phyloP scores from a whole-genome alignment of 148 eudicot species.

The Diospyros lotus region DNA sequence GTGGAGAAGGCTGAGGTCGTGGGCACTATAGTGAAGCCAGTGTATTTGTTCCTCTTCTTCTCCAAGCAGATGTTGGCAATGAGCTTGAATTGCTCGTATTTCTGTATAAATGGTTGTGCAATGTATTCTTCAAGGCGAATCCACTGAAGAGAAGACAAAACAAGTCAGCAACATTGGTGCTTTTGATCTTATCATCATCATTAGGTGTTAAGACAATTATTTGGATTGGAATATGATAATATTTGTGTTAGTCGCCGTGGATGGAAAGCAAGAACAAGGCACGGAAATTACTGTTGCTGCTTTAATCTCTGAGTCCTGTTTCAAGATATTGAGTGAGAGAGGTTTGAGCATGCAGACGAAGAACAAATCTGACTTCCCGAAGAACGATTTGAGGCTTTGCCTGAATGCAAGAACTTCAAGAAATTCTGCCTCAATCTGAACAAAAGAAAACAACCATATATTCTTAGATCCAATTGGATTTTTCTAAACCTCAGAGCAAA shows the following conservation, averaged over 20 bases:
- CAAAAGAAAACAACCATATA: background rate
- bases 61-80: conserved; percentile 32
- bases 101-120: conserved; percentile 33
- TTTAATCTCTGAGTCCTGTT: conserved; percentile 58
- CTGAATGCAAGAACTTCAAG: conserved; percentile 66
- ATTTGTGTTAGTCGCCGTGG: too few relatives aligned
- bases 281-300: conserved; percentile 56
- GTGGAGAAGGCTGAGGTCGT: conserved; percentile 24
- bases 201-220: too few relatives aligned
- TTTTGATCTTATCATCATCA: too few relatives aligned
- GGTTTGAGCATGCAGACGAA: conserved; percentile 62
- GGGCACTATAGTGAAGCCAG: conserved; percentile 32
- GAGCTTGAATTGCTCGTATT: conserved; percentile 23
- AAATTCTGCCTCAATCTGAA: conserved; percentile 67
- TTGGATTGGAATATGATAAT: too few relatives aligned
- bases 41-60: conserved; percentile 21
- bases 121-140: conserved; percentile 51
- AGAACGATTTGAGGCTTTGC: conserved; percentile 69
- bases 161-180: background rate
- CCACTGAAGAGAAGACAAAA: conserved; percentile 34
- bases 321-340: conserved; percentile 43
- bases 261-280: too few relatives aligned
- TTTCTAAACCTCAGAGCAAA: too few relatives aligned
- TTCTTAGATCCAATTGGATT: background rate
- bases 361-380: conserved; percentile 63